Evolutionary conservation across 805 yeast genomes (phyloP).

Genomic region (Pichia californica): DNA sequence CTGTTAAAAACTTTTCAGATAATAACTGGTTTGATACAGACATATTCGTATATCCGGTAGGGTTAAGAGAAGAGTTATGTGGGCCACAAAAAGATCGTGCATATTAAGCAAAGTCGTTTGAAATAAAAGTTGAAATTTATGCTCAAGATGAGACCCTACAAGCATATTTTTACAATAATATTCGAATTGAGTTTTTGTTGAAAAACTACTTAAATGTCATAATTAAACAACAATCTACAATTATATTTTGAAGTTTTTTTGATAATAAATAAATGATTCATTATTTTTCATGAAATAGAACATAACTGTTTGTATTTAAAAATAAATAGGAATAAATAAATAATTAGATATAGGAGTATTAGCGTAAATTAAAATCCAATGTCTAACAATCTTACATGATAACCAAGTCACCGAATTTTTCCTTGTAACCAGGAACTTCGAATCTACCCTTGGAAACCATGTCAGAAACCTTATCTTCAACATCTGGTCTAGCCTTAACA

Average conservation of each 20-base stretch:
- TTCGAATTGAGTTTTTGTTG: no score
- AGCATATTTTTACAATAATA: no score
- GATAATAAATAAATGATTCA: no score
- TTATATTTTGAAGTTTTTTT: no score
- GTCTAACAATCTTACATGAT: slow-evolving; percentile 54
- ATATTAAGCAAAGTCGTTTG: no score
- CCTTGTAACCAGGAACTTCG: slow-evolving; percentile 97
- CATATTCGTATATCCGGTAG: no score
- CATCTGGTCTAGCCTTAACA: slow-evolving; percentile 93
- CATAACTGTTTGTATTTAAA: slow-evolving; percentile 7
- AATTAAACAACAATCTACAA: no score
- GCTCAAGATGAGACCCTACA: no score
- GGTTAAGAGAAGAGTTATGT: no score
- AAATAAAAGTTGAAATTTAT: no score
- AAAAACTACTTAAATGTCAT: no score
- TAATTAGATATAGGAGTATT: not conserved
- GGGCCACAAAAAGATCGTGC: no score
- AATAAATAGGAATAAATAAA: slow-evolving; percentile 12
- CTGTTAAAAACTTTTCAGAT: slow-evolving; percentile 32
- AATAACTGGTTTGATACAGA: slow-evolving; percentile 16
- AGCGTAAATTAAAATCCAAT: slow-evolving; percentile 5
- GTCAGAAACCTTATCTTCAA: slow-evolving; percentile 90
- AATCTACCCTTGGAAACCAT: slow-evolving; percentile 96
- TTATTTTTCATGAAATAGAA: slow-evolving; percentile 4
- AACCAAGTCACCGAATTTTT: slow-evolving; percentile 95